Evolutionary conservation across 306 rosid genomes (phyloP).

Genomic region (Begonia peltatifolia): DNA sequence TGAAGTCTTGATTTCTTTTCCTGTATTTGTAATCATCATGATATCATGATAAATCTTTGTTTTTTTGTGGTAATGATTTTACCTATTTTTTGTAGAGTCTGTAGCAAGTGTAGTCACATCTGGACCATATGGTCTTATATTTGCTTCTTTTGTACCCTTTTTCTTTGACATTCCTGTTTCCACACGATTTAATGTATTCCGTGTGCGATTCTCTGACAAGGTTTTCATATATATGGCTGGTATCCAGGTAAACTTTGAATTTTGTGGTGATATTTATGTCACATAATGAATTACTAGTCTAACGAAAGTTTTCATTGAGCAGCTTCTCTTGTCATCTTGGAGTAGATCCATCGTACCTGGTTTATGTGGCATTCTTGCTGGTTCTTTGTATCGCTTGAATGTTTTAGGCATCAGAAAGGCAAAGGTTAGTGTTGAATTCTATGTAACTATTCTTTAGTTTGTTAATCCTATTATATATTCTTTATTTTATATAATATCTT

Average conservation of each 20-base stretch:
- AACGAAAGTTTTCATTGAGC: slow-evolving; percentile 12
- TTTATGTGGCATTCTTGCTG: slow-evolving; percentile 85
- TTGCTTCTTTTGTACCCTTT: slow-evolving; percentile 89
- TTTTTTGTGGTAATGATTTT: no score
- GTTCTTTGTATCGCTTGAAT: slow-evolving; percentile 76
- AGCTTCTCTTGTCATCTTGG: slow-evolving; percentile 97
- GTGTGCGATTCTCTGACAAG: slow-evolving; percentile 78
- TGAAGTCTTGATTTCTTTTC: no score
- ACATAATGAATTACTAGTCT: slow-evolving; percentile 1
- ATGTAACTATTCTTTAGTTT: no score
- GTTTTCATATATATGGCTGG: slow-evolving; percentile 93
- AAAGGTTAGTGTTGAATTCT: slow-evolving; percentile 35
- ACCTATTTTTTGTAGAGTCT: slow-evolving; percentile 47
- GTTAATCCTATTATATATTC: no score
- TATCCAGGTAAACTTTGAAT: slow-evolving; percentile 51
- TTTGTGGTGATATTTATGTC: no score
- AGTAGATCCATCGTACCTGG: slow-evolving; percentile 88
- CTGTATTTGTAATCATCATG: no score
- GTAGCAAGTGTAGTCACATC: slow-evolving; percentile 51
- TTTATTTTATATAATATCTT: no score
- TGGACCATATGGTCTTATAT: slow-evolving; percentile 96
- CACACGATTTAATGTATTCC: slow-evolving; percentile 61
- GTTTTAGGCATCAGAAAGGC: slow-evolving; percentile 72
- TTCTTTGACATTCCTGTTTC: slow-evolving; percentile 98
- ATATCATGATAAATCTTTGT: no score